Conservation (phyloP, 352 stramenopile species). For the Pythium dissotocum region DNA sequence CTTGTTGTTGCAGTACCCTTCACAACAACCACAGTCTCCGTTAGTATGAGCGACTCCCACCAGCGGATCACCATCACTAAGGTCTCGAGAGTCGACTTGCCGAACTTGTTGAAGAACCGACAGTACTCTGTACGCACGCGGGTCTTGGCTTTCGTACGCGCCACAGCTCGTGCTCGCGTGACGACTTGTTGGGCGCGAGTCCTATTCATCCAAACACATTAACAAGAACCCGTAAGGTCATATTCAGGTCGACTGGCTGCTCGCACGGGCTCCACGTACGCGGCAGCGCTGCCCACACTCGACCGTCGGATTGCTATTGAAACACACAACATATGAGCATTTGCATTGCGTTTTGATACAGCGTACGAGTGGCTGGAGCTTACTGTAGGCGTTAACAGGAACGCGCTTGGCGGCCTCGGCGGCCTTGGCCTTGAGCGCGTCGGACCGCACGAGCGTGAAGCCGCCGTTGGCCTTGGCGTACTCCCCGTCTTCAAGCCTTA, state of each 20-base stretch:
- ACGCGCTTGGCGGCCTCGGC: not conserved
- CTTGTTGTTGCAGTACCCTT: slow-evolving; percentile 83
- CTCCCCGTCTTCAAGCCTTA: slow-evolving; percentile 65
- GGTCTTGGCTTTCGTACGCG: slow-evolving; percentile 37
- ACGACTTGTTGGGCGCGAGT: slow-evolving; percentile 54
- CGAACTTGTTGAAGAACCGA: slow-evolving; percentile 82
- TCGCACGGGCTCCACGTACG: not conserved
- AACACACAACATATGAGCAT: not conserved
- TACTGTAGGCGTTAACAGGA: not conserved
- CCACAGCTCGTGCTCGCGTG: slow-evolving; percentile 43
- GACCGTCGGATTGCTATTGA: not conserved
- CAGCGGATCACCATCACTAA: not conserved
- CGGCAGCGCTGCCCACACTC: not conserved
- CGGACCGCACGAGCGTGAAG: slow-evolving; percentile 68
- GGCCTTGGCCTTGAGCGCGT: slow-evolving; percentile 39
- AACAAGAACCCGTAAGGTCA: not conserved
- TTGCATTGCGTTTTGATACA: too few relatives aligned
- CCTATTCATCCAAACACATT: slow-evolving; percentile 16
- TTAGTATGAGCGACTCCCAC: not conserved
- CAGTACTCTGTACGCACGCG: slow-evolving; percentile 73
- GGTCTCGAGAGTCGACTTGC: slow-evolving; percentile 36
- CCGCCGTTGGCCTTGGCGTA: slow-evolving; percentile 75
- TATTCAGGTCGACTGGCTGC: not conserved
- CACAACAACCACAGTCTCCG: not conserved
- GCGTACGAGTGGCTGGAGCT: not conserved